phyloP scores from a whole-genome alignment of 2,329 filamentous ascomycete genomes.

The Verticillium tricorpus region DNA sequence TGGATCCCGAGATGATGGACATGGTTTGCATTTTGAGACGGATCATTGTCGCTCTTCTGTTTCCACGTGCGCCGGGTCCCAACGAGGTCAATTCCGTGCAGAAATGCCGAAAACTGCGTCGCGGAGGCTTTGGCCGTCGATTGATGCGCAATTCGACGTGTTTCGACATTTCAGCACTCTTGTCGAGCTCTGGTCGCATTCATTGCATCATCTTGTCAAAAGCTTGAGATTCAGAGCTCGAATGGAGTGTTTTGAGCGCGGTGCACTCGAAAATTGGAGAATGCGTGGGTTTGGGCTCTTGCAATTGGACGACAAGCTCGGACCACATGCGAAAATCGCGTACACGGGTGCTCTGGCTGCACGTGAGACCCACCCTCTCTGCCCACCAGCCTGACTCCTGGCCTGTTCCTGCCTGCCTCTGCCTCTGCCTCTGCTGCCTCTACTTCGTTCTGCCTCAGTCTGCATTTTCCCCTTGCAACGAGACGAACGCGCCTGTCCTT shows the following conservation, averaged over 20 bases:
- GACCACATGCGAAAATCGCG: constrained; percentile 3
- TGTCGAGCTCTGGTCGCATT: background rate
- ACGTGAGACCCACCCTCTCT: constrained; percentile 14
- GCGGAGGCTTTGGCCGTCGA: background rate
- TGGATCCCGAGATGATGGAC: constrained; percentile 1
- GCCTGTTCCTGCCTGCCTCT: background rate
- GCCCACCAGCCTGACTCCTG: background rate
- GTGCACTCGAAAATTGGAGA: constrained; percentile 4
- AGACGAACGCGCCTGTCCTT: background rate
- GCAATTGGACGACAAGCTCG: constrained; percentile 1
- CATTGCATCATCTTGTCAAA: background rate
- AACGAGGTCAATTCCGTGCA: background rate
- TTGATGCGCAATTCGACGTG: background rate
- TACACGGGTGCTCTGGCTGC: constrained; percentile 4
- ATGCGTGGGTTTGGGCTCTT: background rate
- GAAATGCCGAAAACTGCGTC: background rate
- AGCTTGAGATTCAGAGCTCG: background rate
- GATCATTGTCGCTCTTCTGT: background rate
- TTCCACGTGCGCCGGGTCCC: background rate
- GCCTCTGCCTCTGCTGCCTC: constrained; percentile 7
- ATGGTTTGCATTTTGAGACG: background rate
- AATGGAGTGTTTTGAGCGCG: background rate
- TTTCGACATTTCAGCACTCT: background rate
- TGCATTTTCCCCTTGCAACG: background rate
- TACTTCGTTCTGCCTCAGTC: constrained; percentile 1